phyloP scores from a whole-genome alignment of 345 rosid genomes.

The Bruguiera sexangula region DNA sequence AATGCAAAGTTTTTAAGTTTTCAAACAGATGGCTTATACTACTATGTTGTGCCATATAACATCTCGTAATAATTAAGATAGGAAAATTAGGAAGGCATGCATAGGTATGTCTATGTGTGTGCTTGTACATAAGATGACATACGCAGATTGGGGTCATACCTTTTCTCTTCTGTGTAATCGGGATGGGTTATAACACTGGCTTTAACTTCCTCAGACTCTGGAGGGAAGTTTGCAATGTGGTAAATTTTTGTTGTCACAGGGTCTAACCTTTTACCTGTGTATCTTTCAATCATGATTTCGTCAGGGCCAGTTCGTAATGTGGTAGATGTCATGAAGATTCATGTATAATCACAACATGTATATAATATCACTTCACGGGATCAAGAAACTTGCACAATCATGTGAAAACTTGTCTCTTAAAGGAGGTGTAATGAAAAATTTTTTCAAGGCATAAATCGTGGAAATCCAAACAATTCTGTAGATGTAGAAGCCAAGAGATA shows the following conservation, averaged over 20 bases:
- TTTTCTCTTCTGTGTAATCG: slow-evolving; percentile 80
- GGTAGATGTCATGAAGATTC: too few relatives aligned
- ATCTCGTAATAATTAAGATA: neutral
- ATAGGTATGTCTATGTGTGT: neutral
- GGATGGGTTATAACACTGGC: slow-evolving; percentile 73
- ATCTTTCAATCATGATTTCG: slow-evolving; percentile 49
- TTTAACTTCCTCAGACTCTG: slow-evolving; percentile 64
- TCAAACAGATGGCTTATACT: neutral
- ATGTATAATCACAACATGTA: too few relatives aligned
- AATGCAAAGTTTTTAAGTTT: neutral
- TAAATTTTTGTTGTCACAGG: slow-evolving; percentile 74
- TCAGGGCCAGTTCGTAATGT: too few relatives aligned
- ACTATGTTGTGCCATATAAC: too few relatives aligned
- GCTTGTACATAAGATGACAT: neutral
- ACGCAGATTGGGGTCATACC: slow-evolving; percentile 26
- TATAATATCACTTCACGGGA: too few relatives aligned
- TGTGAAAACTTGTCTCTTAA: neutral
- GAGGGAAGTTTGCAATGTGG: slow-evolving; percentile 63
- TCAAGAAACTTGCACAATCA: too few relatives aligned
- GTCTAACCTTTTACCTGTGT: slow-evolving; percentile 78
- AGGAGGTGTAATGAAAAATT: neutral
- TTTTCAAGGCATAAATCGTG: neutral
- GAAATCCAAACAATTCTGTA: neutral
- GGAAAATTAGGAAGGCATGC: neutral
- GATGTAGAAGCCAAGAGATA: neutral